A percentile compares a stretch with the other conserved stretches of the same genome.
These are phyloP conservation scores for Zygosaccharomyces pseudobailii DNA, from an alignment of 1,139 yeast genomes.

Conservation along the genomic window DNA sequence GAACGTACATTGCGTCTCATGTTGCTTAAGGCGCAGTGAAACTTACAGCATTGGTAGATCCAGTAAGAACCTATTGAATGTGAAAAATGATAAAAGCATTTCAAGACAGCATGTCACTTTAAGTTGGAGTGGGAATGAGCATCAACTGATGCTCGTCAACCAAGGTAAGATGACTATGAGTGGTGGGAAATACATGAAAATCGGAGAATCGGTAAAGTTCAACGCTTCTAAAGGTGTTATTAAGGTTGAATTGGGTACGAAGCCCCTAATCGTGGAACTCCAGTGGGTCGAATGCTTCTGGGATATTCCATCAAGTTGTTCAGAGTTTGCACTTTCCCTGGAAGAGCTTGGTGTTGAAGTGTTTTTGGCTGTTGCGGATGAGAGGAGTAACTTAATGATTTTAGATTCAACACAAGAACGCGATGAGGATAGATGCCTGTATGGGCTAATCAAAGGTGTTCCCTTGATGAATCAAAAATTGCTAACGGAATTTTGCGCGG, in stretches of 20 bases:
- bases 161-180: slow-evolving; percentile 28
- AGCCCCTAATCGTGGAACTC: slow-evolving; percentile 20
- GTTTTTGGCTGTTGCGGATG: not conserved
- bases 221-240: not conserved
- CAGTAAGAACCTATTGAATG: slow-evolving; percentile 24
- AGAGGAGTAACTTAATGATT: slow-evolving; percentile 12
- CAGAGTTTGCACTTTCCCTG: not conserved
- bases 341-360: slow-evolving; percentile 6
- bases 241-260: slow-evolving; percentile 22
- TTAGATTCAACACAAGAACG: slow-evolving; percentile 5
- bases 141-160: slow-evolving; percentile 14
- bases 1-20: slow-evolving; percentile 12
- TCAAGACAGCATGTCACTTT: slow-evolving; percentile 29
- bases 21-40: slow-evolving; percentile 15
- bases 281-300: slow-evolving; percentile 14
- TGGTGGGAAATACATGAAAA: slow-evolving; percentile 16
- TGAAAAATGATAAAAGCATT: slow-evolving; percentile 33
- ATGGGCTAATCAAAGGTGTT: slow-evolving; percentile 14
- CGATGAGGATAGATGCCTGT: slow-evolving; percentile 11
- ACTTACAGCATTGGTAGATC: slow-evolving; percentile 30
- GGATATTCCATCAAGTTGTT: slow-evolving; percentile 9
- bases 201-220: slow-evolving; percentile 15
- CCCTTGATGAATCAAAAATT: slow-evolving; percentile 12
- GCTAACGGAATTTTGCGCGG: slow-evolving; percentile 4
- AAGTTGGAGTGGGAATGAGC: slow-evolving; percentile 13